These are phyloP conservation scores for Acrocalymma vagum DNA, from an alignment of 2,329 filamentous ascomycete species.

Conservation along the genomic window DNA sequence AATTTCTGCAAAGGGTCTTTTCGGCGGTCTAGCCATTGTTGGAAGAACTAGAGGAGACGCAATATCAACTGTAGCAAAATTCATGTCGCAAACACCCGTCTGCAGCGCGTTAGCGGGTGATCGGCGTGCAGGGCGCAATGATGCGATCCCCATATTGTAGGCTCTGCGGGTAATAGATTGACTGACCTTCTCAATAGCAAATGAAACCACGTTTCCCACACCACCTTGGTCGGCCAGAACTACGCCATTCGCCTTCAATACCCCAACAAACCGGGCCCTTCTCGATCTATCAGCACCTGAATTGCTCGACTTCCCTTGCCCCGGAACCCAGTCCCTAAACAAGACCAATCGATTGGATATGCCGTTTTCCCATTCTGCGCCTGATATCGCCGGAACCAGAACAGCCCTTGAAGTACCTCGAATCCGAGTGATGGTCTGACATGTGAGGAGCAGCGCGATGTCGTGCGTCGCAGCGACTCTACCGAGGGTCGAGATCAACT, in stretches of 20 bases:
- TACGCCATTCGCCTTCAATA: constrained; percentile 54
- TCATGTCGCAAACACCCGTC: constrained; percentile 43
- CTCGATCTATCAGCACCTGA: constrained; percentile 38
- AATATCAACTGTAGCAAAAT: constrained; percentile 40
- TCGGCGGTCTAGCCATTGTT: constrained; percentile 54
- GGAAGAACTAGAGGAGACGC: constrained; percentile 28
- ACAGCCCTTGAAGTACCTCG: constrained; percentile 71
- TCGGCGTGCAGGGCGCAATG: constrained; percentile 15
- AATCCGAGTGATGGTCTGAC: constrained; percentile 84
- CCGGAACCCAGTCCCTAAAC: constrained; percentile 73
- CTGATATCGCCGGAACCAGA: constrained; percentile 77
- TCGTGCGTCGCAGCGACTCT: constrained; percentile 78
- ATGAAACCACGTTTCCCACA: constrained; percentile 60
- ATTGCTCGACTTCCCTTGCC: constrained; percentile 35
- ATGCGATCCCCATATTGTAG: constrained; percentile 29
- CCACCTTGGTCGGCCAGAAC: constrained; percentile 50
- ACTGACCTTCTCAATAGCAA: constrained; percentile 55
- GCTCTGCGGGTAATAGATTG: constrained; percentile 39
- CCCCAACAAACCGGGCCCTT: constrained; percentile 51
- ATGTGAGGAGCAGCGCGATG: constrained; percentile 77
- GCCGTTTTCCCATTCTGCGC: constrained; percentile 80
- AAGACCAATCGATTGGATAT: constrained; percentile 77
- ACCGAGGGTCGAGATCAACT: constrained; percentile 67
- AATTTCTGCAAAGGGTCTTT: constrained; percentile 67
- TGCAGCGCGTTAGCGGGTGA: constrained; percentile 32